Conservation (phyloP, 768 basidiomycete genomes). For the Boletus pseudopeckii region DNA sequence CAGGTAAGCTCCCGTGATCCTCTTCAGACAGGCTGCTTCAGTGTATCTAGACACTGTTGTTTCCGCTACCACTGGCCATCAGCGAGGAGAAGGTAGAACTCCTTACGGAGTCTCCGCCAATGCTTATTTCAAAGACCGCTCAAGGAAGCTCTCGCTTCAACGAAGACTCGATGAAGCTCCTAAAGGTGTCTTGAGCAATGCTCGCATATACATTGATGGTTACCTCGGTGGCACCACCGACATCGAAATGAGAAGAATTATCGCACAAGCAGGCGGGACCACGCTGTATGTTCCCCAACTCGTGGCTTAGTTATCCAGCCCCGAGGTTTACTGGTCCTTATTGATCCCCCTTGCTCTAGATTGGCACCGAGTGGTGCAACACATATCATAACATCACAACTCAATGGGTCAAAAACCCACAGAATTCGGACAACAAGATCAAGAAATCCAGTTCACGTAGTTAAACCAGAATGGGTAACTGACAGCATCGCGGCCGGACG, state of each 20-base stretch:
- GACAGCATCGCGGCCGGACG: conserved; percentile 65
- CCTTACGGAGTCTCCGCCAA: conserved; percentile 27
- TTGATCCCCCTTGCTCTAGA: conserved; percentile 32
- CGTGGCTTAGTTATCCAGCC: background rate
- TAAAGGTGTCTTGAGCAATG: conserved; percentile 36
- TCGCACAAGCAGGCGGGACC: conserved; percentile 64
- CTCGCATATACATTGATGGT: conserved; percentile 67
- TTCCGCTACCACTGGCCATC: conserved; percentile 67
- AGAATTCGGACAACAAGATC: conserved; percentile 53
- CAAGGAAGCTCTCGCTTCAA: conserved; percentile 42
- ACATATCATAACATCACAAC: conserved; percentile 72
- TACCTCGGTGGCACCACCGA: conserved; percentile 71
- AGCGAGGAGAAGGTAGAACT: conserved; percentile 48
- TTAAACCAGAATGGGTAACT: conserved; percentile 71
- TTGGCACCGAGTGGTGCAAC: conserved; percentile 60
- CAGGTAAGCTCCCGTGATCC: conserved; percentile 41
- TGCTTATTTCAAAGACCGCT: conserved; percentile 42
- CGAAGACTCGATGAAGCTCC: conserved; percentile 10
- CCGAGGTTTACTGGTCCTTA: background rate
- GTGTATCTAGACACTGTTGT: conserved; percentile 49
- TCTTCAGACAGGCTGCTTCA: background rate
- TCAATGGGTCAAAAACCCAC: conserved; percentile 72
- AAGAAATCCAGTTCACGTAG: conserved; percentile 52
- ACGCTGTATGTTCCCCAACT: conserved; percentile 47
- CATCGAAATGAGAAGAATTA: conserved; percentile 70